phyloP scores from a whole-genome alignment of 1,284 basidiomycete genomes.

The Cystobasidium slooffiae region DNA sequence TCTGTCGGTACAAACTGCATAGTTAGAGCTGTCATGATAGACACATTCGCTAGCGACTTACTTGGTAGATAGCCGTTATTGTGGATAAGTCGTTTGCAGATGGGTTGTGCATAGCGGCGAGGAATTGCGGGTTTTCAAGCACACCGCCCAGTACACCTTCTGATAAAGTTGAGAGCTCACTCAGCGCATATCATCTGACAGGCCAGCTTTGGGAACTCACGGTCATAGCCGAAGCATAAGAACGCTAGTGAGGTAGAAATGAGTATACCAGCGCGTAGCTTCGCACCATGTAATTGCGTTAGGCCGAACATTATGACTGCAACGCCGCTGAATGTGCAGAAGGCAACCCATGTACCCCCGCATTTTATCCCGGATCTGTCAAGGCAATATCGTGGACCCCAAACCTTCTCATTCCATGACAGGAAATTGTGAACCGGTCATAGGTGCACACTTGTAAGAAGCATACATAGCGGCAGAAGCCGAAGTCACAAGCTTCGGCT shows the following conservation, averaged over 20 bases:
- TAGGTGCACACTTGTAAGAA: no score
- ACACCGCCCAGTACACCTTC: slow-evolving; percentile 33
- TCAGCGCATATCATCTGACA: no score
- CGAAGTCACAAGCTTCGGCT: no score
- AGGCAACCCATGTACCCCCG: no score
- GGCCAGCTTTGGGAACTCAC: not conserved
- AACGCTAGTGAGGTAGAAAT: slow-evolving; percentile 21
- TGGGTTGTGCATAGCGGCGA: slow-evolving; percentile 22
- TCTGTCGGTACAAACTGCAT: not conserved
- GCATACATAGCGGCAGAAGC: no score
- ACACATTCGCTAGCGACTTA: not conserved
- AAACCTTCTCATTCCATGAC: no score
- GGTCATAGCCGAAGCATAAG: slow-evolving; percentile 34
- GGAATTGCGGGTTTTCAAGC: slow-evolving; percentile 19
- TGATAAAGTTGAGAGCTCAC: not conserved
- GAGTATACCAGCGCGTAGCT: slow-evolving; percentile 21
- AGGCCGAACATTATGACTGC: slow-evolving; percentile 21
- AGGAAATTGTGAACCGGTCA: no score
- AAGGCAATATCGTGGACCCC: no score
- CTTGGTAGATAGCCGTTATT: slow-evolving; percentile 31
- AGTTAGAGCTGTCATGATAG: not conserved
- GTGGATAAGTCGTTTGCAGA: slow-evolving; percentile 20
- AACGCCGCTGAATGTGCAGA: not conserved
- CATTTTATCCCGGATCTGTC: no score
- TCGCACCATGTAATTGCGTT: slow-evolving; percentile 4